Conservation (phyloP, 2,329 filamentous ascomycete species). For the Dactylella cylindrospora region DNA sequence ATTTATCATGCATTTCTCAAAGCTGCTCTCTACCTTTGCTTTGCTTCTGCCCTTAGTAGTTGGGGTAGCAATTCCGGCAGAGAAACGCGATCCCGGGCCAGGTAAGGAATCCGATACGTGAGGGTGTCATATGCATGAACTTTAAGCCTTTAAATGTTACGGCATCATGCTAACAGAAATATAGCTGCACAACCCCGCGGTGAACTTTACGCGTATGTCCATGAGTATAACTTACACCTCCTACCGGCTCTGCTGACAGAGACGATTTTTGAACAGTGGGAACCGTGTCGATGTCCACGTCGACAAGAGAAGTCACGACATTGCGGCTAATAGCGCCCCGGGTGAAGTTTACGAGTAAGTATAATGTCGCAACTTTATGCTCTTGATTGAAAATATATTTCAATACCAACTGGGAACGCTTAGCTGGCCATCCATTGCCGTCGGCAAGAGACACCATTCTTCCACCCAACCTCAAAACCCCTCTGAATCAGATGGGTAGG, state of each 20-base stretch:
- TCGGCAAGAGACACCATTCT: too few species aligned
- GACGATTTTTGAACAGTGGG: background rate
- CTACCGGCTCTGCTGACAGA: background rate
- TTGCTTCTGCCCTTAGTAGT: constrained; percentile 10
- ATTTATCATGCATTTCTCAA: constrained; percentile 15
- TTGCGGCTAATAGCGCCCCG: background rate
- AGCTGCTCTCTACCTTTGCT: background rate
- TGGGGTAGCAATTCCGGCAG: constrained; percentile 10
- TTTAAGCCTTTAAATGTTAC: background rate
- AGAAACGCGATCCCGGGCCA: constrained; percentile 1
- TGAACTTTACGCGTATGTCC: constrained; percentile 16
- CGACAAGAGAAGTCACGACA: constrained; percentile 1
- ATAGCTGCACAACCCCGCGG: too few species aligned
- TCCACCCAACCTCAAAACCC: too few species aligned
- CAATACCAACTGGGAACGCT: too few species aligned
- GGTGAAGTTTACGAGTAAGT: constrained; percentile 1
- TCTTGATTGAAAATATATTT: too few species aligned
- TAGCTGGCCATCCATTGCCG: background rate
- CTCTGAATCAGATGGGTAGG: too few species aligned
- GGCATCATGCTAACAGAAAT: too few species aligned
- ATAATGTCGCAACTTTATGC: too few species aligned
- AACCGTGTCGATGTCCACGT: constrained; percentile 15
- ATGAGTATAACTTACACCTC: too few species aligned
- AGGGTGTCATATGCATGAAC: background rate
- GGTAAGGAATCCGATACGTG: background rate